phyloP scores from a whole-genome alignment of 352 stramenopile species.

The Labyrinthula sp. region DNA sequence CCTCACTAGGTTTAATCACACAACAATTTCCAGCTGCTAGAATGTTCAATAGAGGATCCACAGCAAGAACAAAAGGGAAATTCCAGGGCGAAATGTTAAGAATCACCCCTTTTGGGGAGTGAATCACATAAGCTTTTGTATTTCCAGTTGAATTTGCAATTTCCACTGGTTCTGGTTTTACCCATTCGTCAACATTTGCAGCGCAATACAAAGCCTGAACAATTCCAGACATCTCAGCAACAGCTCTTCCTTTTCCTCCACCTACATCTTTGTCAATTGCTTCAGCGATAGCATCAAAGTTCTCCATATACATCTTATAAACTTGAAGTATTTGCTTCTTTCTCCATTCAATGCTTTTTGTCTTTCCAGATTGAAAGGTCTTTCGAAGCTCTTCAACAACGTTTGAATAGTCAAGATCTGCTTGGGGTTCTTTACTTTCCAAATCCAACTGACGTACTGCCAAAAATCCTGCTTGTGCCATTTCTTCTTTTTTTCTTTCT shows the following conservation, averaged over 20 bases:
- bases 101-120: conserved; percentile 51
- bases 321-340: conserved; percentile 31
- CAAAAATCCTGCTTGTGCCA: too few relatives aligned
- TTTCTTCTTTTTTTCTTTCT: too few relatives aligned
- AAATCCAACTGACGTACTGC: too few relatives aligned
- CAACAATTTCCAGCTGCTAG: conserved; percentile 65
- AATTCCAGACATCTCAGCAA: conserved; percentile 1
- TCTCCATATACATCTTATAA: conserved; percentile 31
- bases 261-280: conserved; percentile 33
- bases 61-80: conserved; percentile 43
- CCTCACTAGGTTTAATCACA: conserved; percentile 66
- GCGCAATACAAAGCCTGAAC: conserved; percentile 12
- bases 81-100: conserved; percentile 59
- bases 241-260: conserved; percentile 41
- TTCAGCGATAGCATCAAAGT: conserved; percentile 29
- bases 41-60: conserved; percentile 49
- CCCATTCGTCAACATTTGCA: conserved; percentile 33
- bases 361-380: background rate
- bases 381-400: background rate
- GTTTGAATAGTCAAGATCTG: too few relatives aligned
- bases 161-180: conserved; percentile 2
- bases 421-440: too few relatives aligned
- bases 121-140: conserved; percentile 49
- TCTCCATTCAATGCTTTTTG: conserved; percentile 1
- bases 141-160: conserved; percentile 24